These are phyloP conservation scores for Rickenella mellea DNA, from an alignment of 768 basidiomycete genomes.

Conservation along the genomic window DNA sequence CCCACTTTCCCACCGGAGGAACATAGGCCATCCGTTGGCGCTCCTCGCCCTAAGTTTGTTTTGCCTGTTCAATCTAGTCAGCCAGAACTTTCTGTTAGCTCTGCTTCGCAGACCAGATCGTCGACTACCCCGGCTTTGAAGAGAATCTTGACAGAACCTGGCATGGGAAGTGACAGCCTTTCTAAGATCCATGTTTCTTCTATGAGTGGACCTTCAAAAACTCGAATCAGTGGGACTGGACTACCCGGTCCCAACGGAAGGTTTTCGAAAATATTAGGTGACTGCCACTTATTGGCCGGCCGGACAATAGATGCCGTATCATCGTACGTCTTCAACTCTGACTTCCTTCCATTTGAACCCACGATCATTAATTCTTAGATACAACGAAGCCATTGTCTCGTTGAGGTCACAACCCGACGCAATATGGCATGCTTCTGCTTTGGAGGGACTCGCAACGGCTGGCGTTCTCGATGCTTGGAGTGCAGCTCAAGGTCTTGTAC, in stretches of 20 bases:
- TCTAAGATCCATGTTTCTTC: too few relatives aligned
- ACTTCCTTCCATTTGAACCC: constrained; percentile 11
- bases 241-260: constrained; percentile 82
- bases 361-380: constrained; percentile 37
- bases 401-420: constrained; percentile 68
- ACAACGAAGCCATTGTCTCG: constrained; percentile 73
- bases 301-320: constrained; percentile 61
- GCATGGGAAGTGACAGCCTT: constrained; percentile 27
- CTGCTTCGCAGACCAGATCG: constrained; percentile 15
- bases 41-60: neutral
- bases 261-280: constrained; percentile 79
- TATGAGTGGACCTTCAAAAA: constrained; percentile 34
- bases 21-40: neutral
- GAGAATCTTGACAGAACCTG: constrained; percentile 42
- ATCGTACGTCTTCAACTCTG: neutral
- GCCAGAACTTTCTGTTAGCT: constrained; percentile 35
- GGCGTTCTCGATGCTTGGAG: constrained; percentile 81
- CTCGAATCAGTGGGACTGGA: constrained; percentile 56
- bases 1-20: neutral
- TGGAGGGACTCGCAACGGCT: constrained; percentile 79
- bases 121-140: constrained; percentile 28
- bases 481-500: constrained; percentile 57
- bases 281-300: constrained; percentile 85
- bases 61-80: constrained; percentile 36
- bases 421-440: constrained; percentile 82